Percentiles rank a stretch among this genome's conserved stretches.
Evolutionary conservation across 1,284 basidiomycete genomes (phyloP).

Genomic region (Chalciporus sp.): DNA sequence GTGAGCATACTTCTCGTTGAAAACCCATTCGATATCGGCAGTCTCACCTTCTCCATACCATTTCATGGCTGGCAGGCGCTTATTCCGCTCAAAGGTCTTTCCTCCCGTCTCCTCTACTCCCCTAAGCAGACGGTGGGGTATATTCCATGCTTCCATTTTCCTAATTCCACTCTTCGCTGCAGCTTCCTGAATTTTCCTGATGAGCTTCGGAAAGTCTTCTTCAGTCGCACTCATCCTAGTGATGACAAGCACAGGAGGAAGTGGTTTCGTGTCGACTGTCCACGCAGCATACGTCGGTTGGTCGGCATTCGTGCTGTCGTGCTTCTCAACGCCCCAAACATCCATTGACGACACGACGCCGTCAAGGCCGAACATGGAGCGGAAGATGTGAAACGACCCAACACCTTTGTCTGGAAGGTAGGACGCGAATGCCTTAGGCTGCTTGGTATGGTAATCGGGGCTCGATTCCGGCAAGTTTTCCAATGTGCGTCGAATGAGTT

Average conservation of each 20-base stretch:
- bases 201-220: slow-evolving; percentile 40
- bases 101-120: slow-evolving; percentile 41
- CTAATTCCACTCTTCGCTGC: slow-evolving; percentile 42
- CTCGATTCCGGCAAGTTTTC: slow-evolving; percentile 5
- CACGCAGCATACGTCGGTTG: slow-evolving; percentile 49
- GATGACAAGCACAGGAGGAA: slow-evolving; percentile 45
- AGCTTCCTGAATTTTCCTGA: slow-evolving; percentile 40
- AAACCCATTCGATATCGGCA: slow-evolving; percentile 50
- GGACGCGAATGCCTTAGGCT: slow-evolving; percentile 10
- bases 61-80: slow-evolving; percentile 56
- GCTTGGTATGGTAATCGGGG: slow-evolving; percentile 1
- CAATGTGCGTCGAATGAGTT: slow-evolving; percentile 28
- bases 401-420: slow-evolving; percentile 21
- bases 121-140: slow-evolving; percentile 39
- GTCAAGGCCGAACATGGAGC: slow-evolving; percentile 10
- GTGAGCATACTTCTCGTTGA: slow-evolving; percentile 54
- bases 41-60: slow-evolving; percentile 53
- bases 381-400: slow-evolving; percentile 8
- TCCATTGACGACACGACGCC: slow-evolving; percentile 15
- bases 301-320: slow-evolving; percentile 4
- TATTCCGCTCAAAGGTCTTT: slow-evolving; percentile 40
- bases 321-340: slow-evolving; percentile 42
- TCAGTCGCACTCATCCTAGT: slow-evolving; percentile 49
- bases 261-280: slow-evolving; percentile 46
- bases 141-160: slow-evolving; percentile 60